These are phyloP conservation scores for Magnolia sinica DNA, from an alignment of 164 flowering plant genomes.

Conservation along the genomic window DNA sequence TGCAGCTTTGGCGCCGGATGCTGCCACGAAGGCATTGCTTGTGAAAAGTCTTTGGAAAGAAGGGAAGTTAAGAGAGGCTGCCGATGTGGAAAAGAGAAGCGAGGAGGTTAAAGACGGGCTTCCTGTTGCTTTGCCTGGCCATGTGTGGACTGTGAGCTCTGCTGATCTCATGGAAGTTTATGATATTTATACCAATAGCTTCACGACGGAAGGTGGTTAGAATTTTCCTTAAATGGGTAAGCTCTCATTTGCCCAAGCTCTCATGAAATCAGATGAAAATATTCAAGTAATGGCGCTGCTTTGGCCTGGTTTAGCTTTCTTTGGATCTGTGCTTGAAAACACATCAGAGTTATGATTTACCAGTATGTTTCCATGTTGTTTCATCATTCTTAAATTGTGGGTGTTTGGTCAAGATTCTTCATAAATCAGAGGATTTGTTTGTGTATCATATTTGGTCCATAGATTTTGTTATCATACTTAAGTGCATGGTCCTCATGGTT, in stretches of 20 bases:
- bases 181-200: conserved; percentile 39
- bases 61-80: conserved; percentile 83
- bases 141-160: conserved; percentile 60
- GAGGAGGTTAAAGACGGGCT: conserved; percentile 37
- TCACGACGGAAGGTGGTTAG: conserved; percentile 13
- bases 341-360: no score
- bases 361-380: not conserved
- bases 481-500: no score
- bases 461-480: no score
- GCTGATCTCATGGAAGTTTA: conserved; percentile 47
- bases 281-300: not conserved
- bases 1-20: conserved; percentile 56
- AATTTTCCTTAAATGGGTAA: not conserved
- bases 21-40: conserved; percentile 66
- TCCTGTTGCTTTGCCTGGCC: conserved; percentile 56
- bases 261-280: not conserved
- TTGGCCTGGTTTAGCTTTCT: not conserved
- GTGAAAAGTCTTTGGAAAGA: conserved; percentile 92
- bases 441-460: no score
- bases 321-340: not conserved
- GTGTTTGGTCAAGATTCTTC: not conserved
- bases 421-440: no score
- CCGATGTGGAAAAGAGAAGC: conserved; percentile 60
- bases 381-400: not conserved
- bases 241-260: not conserved